Evolutionary conservation across 768 basidiomycete species (phyloP), one percentile per base, ranked within the genome.

Genomic region (Mycena belliarum): DNA sequence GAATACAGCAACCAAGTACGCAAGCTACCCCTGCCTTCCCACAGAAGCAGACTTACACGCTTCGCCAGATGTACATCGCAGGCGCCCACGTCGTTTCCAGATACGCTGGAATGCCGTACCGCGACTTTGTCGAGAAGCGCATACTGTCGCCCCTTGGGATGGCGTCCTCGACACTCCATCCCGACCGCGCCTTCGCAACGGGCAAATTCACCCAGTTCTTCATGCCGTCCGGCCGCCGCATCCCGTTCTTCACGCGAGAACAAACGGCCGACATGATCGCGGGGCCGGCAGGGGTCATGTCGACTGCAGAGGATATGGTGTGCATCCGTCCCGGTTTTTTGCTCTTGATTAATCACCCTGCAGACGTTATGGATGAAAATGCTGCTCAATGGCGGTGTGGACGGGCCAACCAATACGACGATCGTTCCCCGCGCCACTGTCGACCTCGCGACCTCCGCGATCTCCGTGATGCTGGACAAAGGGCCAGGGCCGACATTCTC

Each of bases 211-310:
- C 60, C 9, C 57, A 65, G 43, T 47, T 54, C 20, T 65, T 56
- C 56, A 55, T 43, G n/a, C 37, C 52, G 18, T 44, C 35, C 14
- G 21, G 50, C 7, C 60, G 63, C 14, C 41, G 63, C 33, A 64
- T 64, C 33, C 60, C 60, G 12, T 55, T 58, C 32, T 61, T 56
- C 44, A 54, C 55, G 45, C 47, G 52, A 18, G 72, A 75, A 46
- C 61, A 70, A 0, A 55, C 32, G 6, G 63, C 54, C 7, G 62
- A 67, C 0, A 26, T 70, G 16, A 60, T 65, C 15, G 73, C 76
- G 5, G 79, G 79, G 6, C 57, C 79, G 0, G 78, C 76, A 2
- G 80, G 78, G 1, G 41, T 81, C n/a, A 76, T 79, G 26, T 76
- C 79, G 29, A 78, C 59, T 24, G 70, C 69, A 0, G 55, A 71